A percentile compares a stretch with the other conserved stretches of the same genome.
Conservation (phyloP, 2,329 filamentous ascomycete genomes). For the Cladosporium sp. region DNA sequence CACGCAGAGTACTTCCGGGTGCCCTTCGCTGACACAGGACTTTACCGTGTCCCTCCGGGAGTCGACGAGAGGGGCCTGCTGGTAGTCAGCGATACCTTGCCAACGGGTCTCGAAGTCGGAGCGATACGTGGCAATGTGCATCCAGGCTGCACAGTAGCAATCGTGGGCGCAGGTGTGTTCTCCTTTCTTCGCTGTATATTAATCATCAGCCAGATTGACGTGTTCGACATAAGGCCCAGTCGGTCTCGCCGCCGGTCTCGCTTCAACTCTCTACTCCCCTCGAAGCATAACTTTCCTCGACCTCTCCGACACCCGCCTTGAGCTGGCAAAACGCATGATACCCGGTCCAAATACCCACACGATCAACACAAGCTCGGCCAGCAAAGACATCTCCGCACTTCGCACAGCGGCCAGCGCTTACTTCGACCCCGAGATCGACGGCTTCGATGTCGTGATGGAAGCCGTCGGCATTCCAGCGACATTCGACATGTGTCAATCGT, state of each 20-base stretch:
- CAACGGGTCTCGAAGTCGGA: constrained; percentile 59
- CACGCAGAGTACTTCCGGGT: constrained; percentile 61
- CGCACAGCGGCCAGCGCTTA: constrained; percentile 45
- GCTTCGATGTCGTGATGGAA: constrained; percentile 61
- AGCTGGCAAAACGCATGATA: constrained; percentile 52
- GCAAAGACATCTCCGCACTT: constrained; percentile 34
- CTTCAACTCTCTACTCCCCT: constrained; percentile 58
- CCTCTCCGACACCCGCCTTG: constrained; percentile 51
- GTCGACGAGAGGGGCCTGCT: constrained; percentile 50
- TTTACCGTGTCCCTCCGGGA: constrained; percentile 49
- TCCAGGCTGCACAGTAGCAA: constrained; percentile 55
- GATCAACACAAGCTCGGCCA: constrained; percentile 39
- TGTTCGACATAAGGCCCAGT: constrained; percentile 51
- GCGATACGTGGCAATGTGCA: constrained; percentile 55
- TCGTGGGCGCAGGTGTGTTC: constrained; percentile 50
- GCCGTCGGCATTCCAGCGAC: constrained; percentile 58
- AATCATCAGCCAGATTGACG: background rate
- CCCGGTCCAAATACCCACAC: constrained; percentile 35
- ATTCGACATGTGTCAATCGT: constrained; percentile 56
- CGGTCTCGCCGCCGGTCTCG: constrained; percentile 58
- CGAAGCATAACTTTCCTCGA: constrained; percentile 56
- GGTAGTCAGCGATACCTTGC: constrained; percentile 59
- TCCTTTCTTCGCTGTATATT: background rate
- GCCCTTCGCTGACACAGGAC: constrained; percentile 52
- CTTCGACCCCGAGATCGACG: constrained; percentile 49